Percentiles rank a stretch among this genome's conserved stretches.
These are phyloP conservation scores for Metschnikowia baotianmanensis DNA, from an alignment of 805 yeast genomes.

Conservation along the genomic window DNA sequence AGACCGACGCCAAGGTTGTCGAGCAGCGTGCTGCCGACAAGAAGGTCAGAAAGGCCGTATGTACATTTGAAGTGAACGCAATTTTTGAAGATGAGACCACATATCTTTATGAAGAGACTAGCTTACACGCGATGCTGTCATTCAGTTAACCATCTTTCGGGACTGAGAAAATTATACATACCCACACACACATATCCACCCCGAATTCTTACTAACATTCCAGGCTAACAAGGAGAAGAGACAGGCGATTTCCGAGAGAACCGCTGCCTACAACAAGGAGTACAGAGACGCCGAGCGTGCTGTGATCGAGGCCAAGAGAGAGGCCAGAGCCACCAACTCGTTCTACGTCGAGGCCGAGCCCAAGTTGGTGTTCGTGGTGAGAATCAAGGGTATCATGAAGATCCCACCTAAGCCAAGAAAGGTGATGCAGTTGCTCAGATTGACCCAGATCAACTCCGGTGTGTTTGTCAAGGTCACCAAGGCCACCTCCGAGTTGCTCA, in stretches of 20 bases:
- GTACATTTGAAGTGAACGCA: no score
- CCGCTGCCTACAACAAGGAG: conserved; percentile 95
- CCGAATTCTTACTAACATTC: conserved; percentile 7
- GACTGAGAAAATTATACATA: conserved; percentile 47
- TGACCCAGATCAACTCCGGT: conserved; percentile 92
- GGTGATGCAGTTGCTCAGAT: conserved; percentile 91
- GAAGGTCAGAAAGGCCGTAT: conserved; percentile 75
- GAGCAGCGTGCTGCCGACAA: conserved; percentile 79
- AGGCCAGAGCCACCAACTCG: conserved; percentile 90
- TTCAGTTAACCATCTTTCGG: conserved; percentile 85
- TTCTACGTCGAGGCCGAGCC: conserved; percentile 94
- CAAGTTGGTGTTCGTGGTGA: conserved; percentile 91
- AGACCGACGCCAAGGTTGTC: conserved; percentile 73
- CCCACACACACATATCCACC: no score
- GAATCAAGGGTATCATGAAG: conserved; percentile 99
- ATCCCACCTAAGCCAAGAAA: conserved; percentile 99
- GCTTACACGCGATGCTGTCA: conserved; percentile 67
- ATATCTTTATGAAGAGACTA: conserved; percentile 53
- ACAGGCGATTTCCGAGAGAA: conserved; percentile 84
- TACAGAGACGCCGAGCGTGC: conserved; percentile 92
- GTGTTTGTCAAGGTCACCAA: conserved; percentile 93
- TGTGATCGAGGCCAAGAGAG: conserved; percentile 81
- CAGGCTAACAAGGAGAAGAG: conserved; percentile 49
- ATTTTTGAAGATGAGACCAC: conserved; percentile 51
- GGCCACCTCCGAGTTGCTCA: conserved; percentile 90